Evolutionary conservation across 352 stramenopile genomes (phyloP).

Genomic region (Hyaloperonospora arabidopsidis): DNA sequence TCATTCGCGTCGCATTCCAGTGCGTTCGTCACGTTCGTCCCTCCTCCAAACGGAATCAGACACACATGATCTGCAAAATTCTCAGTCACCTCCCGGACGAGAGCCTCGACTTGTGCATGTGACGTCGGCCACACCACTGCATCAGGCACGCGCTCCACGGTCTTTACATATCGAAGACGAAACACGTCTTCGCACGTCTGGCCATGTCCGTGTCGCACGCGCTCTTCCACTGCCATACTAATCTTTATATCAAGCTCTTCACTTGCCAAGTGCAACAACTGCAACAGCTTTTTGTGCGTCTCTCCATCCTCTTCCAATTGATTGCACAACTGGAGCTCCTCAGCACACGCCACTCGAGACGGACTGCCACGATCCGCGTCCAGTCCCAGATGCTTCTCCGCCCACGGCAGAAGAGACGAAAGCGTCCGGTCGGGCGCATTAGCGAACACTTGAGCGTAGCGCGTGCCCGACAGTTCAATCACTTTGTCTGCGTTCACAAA

Average conservation of each 20-base stretch:
- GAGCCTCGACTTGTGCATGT: slow-evolving; percentile 69
- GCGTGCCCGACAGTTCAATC: slow-evolving; percentile 52
- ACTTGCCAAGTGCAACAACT: slow-evolving; percentile 28
- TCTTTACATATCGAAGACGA: slow-evolving; percentile 33
- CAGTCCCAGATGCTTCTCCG: slow-evolving; percentile 46
- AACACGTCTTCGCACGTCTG: slow-evolving; percentile 75
- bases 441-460: slow-evolving; percentile 59
- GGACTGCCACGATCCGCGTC: slow-evolving; percentile 32
- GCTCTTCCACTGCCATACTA: slow-evolving; percentile 39
- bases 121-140: slow-evolving; percentile 84
- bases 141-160: slow-evolving; percentile 78
- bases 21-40: slow-evolving; percentile 84
- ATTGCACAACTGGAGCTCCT: slow-evolving; percentile 33
- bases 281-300: slow-evolving; percentile 14
- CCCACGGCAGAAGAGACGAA: slow-evolving; percentile 47
- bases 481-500: slow-evolving; percentile 48
- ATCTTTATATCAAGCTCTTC: slow-evolving; percentile 25
- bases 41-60: slow-evolving; percentile 91
- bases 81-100: slow-evolving; percentile 72
- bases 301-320: slow-evolving; percentile 11
- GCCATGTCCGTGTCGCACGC: slow-evolving; percentile 56
- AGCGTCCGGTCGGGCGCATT: slow-evolving; percentile 37
- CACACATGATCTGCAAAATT: slow-evolving; percentile 56
- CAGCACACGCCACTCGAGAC: slow-evolving; percentile 24
- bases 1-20: slow-evolving; percentile 59